phyloP scores from a whole-genome alignment of 148 eudicot species.

The Hydrangea macrophylla region DNA sequence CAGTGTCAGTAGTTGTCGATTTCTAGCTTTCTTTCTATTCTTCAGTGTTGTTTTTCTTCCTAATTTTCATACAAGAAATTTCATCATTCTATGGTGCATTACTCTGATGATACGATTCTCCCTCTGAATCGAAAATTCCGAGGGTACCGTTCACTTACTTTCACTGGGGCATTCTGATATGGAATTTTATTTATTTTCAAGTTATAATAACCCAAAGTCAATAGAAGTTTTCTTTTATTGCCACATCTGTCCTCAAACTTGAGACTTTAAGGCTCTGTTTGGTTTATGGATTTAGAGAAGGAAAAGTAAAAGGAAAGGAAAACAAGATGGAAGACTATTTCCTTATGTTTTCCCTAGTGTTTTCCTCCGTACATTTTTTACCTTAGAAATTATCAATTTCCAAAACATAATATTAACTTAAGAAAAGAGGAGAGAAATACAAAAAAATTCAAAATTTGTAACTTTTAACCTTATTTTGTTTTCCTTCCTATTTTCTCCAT shows the following conservation, averaged over 20 bases:
- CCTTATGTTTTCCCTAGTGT: no score
- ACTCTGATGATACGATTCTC: background rate
- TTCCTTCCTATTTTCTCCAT: no score
- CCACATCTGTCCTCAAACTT: background rate
- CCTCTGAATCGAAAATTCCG: background rate
- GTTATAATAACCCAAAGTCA: background rate
- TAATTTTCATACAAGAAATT: background rate
- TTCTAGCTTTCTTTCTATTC: slow-evolving; percentile 5
- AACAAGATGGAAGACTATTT: no score
- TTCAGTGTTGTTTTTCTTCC: background rate
- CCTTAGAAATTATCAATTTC: no score
- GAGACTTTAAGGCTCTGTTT: background rate
- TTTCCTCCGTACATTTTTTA: no score
- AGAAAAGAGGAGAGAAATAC: no score
- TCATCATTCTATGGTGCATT: background rate
- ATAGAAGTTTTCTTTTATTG: background rate
- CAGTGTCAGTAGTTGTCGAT: background rate
- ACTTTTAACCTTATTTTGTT: no score
- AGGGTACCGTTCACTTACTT: background rate
- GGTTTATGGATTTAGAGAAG: no score
- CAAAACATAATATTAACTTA: no score
- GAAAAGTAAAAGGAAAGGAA: no score
- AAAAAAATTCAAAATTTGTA: no score
- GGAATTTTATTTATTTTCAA: background rate
- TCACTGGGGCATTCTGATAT: background rate